phyloP scores from a whole-genome alignment of 2,329 filamentous ascomycete species.

The Sarocladium kiliense region DNA sequence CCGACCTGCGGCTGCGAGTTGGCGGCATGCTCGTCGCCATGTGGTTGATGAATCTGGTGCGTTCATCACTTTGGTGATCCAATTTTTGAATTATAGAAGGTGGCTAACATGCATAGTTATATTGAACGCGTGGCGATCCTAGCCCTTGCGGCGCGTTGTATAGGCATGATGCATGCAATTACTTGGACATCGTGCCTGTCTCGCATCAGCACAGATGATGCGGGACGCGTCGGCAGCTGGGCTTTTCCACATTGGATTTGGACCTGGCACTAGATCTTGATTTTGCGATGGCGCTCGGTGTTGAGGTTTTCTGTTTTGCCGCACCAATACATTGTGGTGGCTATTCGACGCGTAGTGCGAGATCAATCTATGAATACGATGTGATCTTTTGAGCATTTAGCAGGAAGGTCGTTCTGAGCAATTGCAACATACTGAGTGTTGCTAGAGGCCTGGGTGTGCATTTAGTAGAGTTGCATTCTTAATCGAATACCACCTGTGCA shows the following conservation, averaged over 20 bases:
- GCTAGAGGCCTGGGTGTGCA: not conserved
- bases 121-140: not conserved
- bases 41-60: constrained; percentile 7
- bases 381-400: too few relatives aligned
- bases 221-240: too few relatives aligned
- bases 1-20: not conserved
- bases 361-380: too few relatives aligned
- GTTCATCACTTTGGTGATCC: not conserved
- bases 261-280: not conserved
- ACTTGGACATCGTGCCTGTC: too few relatives aligned
- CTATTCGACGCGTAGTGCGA: not conserved
- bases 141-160: too few relatives aligned
- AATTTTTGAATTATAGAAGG: not conserved
- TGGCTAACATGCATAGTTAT: not conserved
- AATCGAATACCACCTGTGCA: too few relatives aligned
- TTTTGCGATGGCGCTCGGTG: constrained; percentile 1
- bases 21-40: not conserved
- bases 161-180: not conserved
- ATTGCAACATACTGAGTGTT: too few relatives aligned
- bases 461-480: not conserved
- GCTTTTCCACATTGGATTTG: not conserved
- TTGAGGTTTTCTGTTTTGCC: not conserved
- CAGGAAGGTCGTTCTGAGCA: too few relatives aligned
- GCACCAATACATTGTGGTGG: not conserved
- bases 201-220: too few relatives aligned